Evolutionary conservation across 1,139 yeast genomes (phyloP).

Genomic region (Nadsonia starkeyi-henricii): DNA sequence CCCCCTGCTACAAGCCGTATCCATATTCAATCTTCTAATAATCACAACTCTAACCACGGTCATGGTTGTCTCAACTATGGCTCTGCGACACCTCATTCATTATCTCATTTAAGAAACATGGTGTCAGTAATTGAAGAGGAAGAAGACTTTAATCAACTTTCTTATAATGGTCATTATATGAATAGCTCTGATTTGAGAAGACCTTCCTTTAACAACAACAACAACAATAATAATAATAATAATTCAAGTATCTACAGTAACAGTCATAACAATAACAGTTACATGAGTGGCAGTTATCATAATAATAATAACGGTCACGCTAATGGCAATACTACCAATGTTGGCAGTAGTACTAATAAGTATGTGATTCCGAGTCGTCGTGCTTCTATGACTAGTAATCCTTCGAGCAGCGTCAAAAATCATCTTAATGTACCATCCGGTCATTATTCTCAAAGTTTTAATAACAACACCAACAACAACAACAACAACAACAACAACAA

Average conservation of each 20-base stretch:
- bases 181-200: background rate
- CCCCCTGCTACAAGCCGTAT: conserved; percentile 19
- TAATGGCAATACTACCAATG: background rate
- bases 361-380: background rate
- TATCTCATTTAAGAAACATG: conserved; percentile 5
- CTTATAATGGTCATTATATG: background rate
- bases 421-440: background rate
- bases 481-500: background rate
- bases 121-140: conserved; percentile 9
- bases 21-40: background rate
- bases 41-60: conserved; percentile 1
- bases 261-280: background rate
- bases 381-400: background rate
- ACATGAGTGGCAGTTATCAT: background rate
- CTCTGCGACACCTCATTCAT: conserved; percentile 5
- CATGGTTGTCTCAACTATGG: conserved; percentile 8
- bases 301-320: background rate
- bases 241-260: background rate
- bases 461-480: background rate
- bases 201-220: background rate
- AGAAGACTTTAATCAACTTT: conserved; percentile 2
- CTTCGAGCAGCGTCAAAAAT: background rate
- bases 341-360: background rate
- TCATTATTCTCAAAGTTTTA: background rate
- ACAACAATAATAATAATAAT: background rate